phyloP scores from a whole-genome alignment of 371 early-diverging fungal genomes.

The Mortierella sp. region DNA sequence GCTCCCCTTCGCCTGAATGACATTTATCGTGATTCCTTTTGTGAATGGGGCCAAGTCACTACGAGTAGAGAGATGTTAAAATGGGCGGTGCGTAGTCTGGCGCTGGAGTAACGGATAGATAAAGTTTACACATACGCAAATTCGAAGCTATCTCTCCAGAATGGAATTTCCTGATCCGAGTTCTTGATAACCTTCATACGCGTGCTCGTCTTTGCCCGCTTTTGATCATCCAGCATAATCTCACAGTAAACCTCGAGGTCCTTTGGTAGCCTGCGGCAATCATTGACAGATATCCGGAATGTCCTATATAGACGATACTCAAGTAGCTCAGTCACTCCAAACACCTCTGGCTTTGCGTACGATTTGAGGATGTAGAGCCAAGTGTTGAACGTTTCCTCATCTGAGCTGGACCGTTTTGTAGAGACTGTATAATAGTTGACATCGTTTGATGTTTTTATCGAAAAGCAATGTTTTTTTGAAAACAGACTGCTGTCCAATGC shows the following conservation, averaged over 20 bases:
- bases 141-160: constrained; percentile 63
- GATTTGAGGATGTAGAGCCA: constrained; percentile 68
- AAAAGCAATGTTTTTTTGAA: constrained; percentile 65
- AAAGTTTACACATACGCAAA: constrained; percentile 54
- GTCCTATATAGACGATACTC: constrained; percentile 63
- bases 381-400: constrained; percentile 61
- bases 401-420: constrained; percentile 49
- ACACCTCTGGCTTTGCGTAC: constrained; percentile 53
- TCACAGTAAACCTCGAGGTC: constrained; percentile 60
- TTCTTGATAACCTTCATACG: constrained; percentile 36
- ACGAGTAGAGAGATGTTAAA: constrained; percentile 1
- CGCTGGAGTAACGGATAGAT: neutral
- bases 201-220: constrained; percentile 61
- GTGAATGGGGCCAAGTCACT: constrained; percentile 61
- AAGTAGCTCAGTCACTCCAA: constrained; percentile 39
- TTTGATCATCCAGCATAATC: constrained; percentile 67
- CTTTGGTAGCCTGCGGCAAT: constrained; percentile 60
- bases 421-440: constrained; percentile 65
- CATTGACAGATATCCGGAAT: constrained; percentile 64
- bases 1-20: constrained; percentile 58
- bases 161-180: constrained; percentile 49
- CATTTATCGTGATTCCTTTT: constrained; percentile 62
- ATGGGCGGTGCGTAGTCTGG: neutral
- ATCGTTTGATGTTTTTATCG: constrained; percentile 59
- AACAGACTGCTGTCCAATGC: constrained; percentile 65